Conservation (phyloP, 2,329 filamentous ascomycete species). For the Kalmusia sp. region DNA sequence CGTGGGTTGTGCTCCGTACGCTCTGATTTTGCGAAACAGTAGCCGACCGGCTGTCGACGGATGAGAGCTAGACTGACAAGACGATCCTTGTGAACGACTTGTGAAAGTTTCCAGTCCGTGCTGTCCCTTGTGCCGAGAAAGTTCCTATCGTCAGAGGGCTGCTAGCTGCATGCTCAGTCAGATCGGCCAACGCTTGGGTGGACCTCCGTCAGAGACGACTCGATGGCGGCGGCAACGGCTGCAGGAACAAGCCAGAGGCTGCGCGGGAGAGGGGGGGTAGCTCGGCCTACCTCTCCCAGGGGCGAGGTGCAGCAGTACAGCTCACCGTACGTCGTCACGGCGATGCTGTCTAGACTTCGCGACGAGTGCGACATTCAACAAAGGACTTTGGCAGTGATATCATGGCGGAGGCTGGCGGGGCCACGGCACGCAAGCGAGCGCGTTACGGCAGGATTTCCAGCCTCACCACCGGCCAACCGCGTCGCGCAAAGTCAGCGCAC, state of each 20-base stretch:
- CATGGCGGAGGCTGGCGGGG: constrained; percentile 12
- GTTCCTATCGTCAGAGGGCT: background rate
- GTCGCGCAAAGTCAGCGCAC: constrained; percentile 8
- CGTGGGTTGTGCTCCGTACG: background rate
- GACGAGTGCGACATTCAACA: background rate
- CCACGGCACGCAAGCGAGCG: constrained; percentile 16
- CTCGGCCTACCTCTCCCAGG: background rate
- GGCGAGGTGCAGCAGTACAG: background rate
- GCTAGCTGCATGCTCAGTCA: constrained; percentile 15
- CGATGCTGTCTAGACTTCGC: background rate
- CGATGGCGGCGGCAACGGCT: constrained; percentile 29
- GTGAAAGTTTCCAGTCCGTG: no score
- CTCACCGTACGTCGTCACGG: no score
- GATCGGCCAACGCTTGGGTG: constrained; percentile 3
- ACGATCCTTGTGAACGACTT: no score
- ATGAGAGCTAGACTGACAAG: no score
- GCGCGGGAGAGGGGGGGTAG: background rate
- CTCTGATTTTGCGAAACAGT: background rate
- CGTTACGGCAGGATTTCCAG: constrained; percentile 13
- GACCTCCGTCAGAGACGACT: constrained; percentile 12
- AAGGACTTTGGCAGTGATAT: constrained; percentile 12
- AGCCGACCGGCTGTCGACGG: no score
- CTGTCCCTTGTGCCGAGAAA: background rate
- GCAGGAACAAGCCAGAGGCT: constrained; percentile 30
- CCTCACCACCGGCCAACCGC: constrained; percentile 14